These are phyloP conservation scores for Pyricularia sp. DNA, from an alignment of 2,329 filamentous ascomycete species.

Conservation along the genomic window DNA sequence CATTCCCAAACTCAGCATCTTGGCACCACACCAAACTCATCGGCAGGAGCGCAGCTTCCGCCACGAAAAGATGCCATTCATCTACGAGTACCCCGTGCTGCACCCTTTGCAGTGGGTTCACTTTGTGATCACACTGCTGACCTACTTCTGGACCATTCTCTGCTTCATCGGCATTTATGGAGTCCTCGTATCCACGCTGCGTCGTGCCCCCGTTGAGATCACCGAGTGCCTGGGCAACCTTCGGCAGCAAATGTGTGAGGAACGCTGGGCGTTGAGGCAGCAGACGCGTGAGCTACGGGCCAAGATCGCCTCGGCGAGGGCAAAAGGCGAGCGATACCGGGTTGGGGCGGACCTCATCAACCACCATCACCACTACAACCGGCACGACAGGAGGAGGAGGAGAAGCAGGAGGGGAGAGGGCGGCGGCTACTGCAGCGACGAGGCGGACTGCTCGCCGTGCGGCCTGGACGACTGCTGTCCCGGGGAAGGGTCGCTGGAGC, in stretches of 20 bases:
- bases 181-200: slow-evolving; percentile 8
- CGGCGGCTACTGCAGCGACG: background rate
- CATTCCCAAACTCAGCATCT: background rate
- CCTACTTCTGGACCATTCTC: slow-evolving; percentile 8
- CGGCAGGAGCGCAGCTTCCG: background rate
- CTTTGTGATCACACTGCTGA: slow-evolving; percentile 7
- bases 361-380: slow-evolving; percentile 4
- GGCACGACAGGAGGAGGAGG: slow-evolving; percentile 5
- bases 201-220: slow-evolving; percentile 9
- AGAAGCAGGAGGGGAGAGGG: background rate
- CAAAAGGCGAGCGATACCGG: background rate
- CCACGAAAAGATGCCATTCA: background rate
- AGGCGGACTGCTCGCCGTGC: background rate
- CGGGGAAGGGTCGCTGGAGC: background rate
- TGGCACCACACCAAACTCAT: background rate
- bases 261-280: slow-evolving; percentile 10
- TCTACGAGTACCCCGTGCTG: background rate
- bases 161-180: slow-evolving; percentile 10
- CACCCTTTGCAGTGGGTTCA: background rate
- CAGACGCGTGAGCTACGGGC: slow-evolving; percentile 9
- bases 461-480: background rate
- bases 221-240: slow-evolving; percentile 9
- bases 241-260: slow-evolving; percentile 9
- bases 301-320: slow-evolving; percentile 1
- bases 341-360: slow-evolving; percentile 1